These are phyloP conservation scores for Diophrys appendiculata DNA, from an alignment of 73 alveolate species.

Conservation along the genomic window DNA sequence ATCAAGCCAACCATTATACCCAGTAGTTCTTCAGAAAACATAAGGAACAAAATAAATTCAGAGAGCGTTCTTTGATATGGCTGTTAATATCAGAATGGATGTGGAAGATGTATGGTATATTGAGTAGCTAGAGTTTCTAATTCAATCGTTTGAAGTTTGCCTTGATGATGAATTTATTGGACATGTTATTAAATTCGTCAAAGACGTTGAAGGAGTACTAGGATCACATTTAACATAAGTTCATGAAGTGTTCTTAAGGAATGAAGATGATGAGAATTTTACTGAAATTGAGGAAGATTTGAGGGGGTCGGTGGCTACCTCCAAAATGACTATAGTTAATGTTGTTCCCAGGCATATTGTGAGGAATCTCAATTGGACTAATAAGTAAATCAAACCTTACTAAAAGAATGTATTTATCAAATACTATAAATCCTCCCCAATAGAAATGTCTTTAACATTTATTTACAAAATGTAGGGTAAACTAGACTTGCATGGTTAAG, in stretches of 20 bases:
- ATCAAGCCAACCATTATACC: conserved; percentile 38
- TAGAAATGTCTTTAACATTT: conserved; percentile 33
- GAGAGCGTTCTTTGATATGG: background rate
- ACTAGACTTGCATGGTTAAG: conserved; percentile 46
- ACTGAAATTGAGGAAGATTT: background rate
- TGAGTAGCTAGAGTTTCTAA: conserved; percentile 1
- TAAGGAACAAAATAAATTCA: background rate
- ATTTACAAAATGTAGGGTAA: conserved; percentile 25
- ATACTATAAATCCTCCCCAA: conserved; percentile 52
- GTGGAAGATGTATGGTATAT: background rate
- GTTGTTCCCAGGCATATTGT: background rate
- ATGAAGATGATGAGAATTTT: background rate
- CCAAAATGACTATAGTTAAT: background rate
- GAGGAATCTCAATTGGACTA: conserved; percentile 41
- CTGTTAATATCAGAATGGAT: background rate
- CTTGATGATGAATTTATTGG: conserved; percentile 3
- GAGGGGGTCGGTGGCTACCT: background rate
- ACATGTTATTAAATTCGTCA: background rate
- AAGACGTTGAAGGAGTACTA: background rate
- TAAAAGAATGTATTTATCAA: conserved; percentile 40
- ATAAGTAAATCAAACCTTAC: conserved; percentile 16
- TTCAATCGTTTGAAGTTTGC: background rate
- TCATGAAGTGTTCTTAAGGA: background rate
- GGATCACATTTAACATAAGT: conserved; percentile 4
- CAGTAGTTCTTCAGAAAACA: conserved; percentile 34